Evolutionary conservation across 306 rosid genomes (phyloP), one percentile per base, ranked within the genome.

Genomic region (Betula pendula): DNA sequence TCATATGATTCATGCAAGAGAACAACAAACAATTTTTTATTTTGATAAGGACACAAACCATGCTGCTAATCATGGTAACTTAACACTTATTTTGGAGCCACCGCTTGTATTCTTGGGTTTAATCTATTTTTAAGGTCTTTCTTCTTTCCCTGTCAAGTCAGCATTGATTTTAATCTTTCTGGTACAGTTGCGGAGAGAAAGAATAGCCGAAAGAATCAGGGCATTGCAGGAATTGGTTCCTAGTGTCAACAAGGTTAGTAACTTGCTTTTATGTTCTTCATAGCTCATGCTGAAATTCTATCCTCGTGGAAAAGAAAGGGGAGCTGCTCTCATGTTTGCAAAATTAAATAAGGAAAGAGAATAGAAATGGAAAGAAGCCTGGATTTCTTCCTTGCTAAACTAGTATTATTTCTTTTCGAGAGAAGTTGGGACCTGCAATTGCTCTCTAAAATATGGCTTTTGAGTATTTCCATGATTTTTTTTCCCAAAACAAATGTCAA

Each of bases 201-300:
- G 96, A 85, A 95, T 95, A 80, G 97, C 99, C 2, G 99, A 95
- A 82, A 91, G 99, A 85, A 92, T 95, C 72, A 87, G 99, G 87
- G 97, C 97, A 25, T 87, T 95, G 84, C 99, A 95, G 83, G 99
- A 95, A 60, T 88, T 95, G 75, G 98, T 92, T 86, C 98, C 99
- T 14, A 90, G 98, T 73, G 98, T 90, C 72, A 95, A 95, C 81
- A 92, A 95, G 97, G 99, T 91, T 70, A 68, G 70, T 74, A 69
- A 47, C 77, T 68, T 73, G 24, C 33, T 76, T 52, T 45, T 73
- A 16, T 63, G 10, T 12, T 68, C 44, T 7, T 66, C n/a, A 66
- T n/a, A 8, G 19, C 45, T 8, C 14, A 33, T 62, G 69, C 33
- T 62, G 69, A 31, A 62, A 60, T 15, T 60, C 68, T 31, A 29